These are phyloP conservation scores for Xylariomycetidae sp. DNA, from an alignment of 2,329 filamentous ascomycete species.

Conservation along the genomic window DNA sequence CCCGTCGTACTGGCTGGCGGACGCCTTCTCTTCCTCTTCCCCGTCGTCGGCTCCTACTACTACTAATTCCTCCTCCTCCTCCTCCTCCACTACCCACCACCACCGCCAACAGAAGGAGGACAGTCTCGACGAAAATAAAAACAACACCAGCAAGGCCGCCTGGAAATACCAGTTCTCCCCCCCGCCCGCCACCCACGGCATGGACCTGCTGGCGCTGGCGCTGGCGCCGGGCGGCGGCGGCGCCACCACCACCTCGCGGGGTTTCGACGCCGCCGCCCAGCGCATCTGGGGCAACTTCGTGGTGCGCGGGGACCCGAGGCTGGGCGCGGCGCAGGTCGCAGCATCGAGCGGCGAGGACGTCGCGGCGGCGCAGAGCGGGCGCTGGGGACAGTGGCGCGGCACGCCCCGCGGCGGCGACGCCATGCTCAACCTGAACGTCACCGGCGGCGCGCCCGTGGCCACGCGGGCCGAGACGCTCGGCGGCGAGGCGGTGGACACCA, in stretches of 20 bases:
- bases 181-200: conserved; percentile 32
- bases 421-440: conserved; percentile 40
- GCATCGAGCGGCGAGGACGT: conserved; percentile 22
- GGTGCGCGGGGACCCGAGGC: conserved; percentile 32
- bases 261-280: conserved; percentile 31
- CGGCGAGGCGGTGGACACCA: conserved; percentile 19
- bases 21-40: conserved; percentile 41
- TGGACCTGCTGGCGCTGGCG: conserved; percentile 32
- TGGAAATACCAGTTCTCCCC: conserved; percentile 46
- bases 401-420: conserved; percentile 26
- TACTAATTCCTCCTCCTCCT: too few species aligned
- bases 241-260: conserved; percentile 15
- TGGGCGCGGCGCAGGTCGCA: conserved; percentile 24
- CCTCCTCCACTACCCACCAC: too few species aligned
- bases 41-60: too few species aligned
- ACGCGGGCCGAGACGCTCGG: conserved; percentile 6
- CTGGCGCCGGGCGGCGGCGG: conserved; percentile 14
- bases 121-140: conserved; percentile 15
- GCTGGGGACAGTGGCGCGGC: conserved; percentile 31
- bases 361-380: conserved; percentile 19
- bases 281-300: conserved; percentile 43
- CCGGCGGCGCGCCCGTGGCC: conserved; percentile 29
- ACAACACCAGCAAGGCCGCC: too few species aligned
- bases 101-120: too few species aligned
- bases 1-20: conserved; percentile 49